Conservation (phyloP, 495 filamentous ascomycete genomes). For the Neurospora sp. region DNA sequence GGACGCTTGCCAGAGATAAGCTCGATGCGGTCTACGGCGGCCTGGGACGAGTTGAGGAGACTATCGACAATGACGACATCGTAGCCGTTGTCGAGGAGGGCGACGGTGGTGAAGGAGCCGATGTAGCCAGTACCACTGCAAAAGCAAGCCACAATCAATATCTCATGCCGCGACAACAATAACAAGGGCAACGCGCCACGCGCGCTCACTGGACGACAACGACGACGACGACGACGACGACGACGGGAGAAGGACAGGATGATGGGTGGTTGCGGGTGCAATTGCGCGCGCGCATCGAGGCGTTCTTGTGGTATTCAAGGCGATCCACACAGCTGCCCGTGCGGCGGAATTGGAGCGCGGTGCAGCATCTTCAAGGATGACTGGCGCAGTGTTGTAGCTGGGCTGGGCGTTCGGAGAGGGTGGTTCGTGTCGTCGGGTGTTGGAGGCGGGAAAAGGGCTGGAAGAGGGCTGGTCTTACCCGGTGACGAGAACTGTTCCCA, state of each 20-base stretch:
- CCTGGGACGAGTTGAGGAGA: conserved; percentile 88
- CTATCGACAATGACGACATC: conserved; percentile 93
- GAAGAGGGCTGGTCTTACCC: conserved; percentile 50
- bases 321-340: neutral
- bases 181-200: neutral
- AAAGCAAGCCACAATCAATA: conserved; percentile 11
- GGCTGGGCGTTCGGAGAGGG: neutral
- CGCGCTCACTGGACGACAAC: neutral
- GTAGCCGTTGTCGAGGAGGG: conserved; percentile 87
- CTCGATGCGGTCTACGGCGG: conserved; percentile 86
- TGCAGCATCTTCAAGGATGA: neutral
- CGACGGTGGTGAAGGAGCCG: conserved; percentile 90
- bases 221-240: neutral
- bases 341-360: neutral
- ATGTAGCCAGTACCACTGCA: conserved; percentile 95
- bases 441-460: conserved; percentile 1
- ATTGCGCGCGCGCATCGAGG: neutral
- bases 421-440: conserved; percentile 3
- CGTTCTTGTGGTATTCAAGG: neutral
- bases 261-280: neutral
- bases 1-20: conserved; percentile 85
- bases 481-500: conserved; percentile 80
- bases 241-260: neutral
- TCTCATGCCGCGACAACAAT: neutral
- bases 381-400: neutral